phyloP scores from a whole-genome alignment of 1,139 yeast species.

The Sugiyamaella novakii region DNA sequence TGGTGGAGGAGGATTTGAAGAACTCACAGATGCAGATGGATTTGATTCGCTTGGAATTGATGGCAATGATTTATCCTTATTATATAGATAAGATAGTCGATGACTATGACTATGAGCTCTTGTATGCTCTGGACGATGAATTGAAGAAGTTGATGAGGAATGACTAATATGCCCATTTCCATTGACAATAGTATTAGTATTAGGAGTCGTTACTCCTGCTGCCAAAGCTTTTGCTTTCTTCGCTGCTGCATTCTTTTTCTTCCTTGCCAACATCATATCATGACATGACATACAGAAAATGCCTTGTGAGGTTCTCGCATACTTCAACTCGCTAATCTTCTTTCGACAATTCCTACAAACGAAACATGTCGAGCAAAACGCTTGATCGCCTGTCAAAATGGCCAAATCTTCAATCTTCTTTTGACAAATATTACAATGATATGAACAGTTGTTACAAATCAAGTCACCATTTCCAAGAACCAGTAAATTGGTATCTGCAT shows the following conservation, averaged over 20 bases:
- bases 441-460: constrained; percentile 89
- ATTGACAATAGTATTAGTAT: not conserved
- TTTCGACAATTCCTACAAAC: constrained; percentile 87
- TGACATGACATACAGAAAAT: constrained; percentile 93
- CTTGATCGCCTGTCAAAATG: constrained; percentile 90
- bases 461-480: constrained; percentile 91
- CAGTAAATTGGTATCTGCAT: constrained; percentile 84
- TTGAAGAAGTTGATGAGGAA: constrained; percentile 9
- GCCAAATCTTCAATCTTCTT: constrained; percentile 94
- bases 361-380: constrained; percentile 90
- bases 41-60: constrained; percentile 31
- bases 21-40: not conserved
- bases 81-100: constrained; percentile 19
- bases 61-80: constrained; percentile 37
- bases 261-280: constrained; percentile 74
- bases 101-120: constrained; percentile 4
- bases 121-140: constrained; percentile 5
- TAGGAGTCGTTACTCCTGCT: constrained; percentile 20
- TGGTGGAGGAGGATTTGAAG: constrained; percentile 16
- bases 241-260: constrained; percentile 38
- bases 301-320: constrained; percentile 93
- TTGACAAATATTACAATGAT: constrained; percentile 83
- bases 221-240: constrained; percentile 14
- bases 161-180: not conserved
- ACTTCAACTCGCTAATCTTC: constrained; percentile 84